phyloP scores from a whole-genome alignment of 73 alveolate genomes.

The Stentor coeruleus region DNA sequence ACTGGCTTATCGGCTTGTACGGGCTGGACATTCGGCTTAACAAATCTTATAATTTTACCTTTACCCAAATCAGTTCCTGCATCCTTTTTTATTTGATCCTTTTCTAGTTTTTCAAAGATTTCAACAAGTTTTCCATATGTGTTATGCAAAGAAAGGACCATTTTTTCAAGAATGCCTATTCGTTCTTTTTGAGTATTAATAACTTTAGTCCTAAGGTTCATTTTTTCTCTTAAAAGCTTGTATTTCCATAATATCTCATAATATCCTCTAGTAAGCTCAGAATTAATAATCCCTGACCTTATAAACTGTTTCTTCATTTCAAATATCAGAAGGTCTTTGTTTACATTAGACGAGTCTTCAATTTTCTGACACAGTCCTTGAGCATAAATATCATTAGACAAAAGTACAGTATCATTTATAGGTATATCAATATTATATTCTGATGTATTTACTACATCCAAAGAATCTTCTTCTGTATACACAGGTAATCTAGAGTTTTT shows the following conservation, averaged over 20 bases:
- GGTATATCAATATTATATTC: neutral
- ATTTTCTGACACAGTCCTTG: neutral
- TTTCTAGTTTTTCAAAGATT: constrained; percentile 19
- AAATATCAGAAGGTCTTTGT: neutral
- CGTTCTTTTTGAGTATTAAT: neutral
- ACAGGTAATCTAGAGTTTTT: neutral
- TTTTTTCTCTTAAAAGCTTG: neutral
- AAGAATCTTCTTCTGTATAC: constrained; percentile 20
- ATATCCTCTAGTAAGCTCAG: neutral
- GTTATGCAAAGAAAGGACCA: neutral
- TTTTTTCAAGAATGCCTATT: neutral
- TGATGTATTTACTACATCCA: neutral
- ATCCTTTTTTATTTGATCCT: neutral
- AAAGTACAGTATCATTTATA: neutral
- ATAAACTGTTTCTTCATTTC: neutral
- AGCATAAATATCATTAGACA: neutral
- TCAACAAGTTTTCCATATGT: neutral
- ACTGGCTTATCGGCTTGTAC: neutral
- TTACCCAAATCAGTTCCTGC: neutral
- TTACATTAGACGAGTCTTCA: neutral
- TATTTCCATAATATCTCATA: constrained; percentile 8
- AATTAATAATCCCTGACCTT: neutral
- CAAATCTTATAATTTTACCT: neutral
- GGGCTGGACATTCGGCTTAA: neutral
- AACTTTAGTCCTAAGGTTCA: neutral